Conservation (phyloP, 2,329 filamentous ascomycete species). For the Salinomyces thailandicus region DNA sequence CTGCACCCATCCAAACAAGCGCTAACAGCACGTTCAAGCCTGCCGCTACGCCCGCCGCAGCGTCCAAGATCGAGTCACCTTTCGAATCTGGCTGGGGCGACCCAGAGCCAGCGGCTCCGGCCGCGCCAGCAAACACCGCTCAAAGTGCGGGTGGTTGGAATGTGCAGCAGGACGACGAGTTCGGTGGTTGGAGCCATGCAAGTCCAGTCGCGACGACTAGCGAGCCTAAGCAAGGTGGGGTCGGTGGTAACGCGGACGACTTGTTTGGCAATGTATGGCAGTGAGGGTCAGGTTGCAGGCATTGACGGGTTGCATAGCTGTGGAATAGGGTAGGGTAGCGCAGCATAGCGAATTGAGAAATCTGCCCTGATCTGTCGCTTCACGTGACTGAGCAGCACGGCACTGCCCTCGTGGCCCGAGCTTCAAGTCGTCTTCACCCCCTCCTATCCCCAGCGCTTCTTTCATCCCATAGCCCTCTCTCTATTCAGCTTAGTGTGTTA, state of each 20-base stretch:
- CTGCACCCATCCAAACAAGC: conserved; percentile 29
- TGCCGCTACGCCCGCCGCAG: conserved; percentile 23
- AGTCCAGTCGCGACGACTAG: conserved; percentile 35
- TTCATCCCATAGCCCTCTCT: too few species aligned
- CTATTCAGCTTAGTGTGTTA: too few species aligned
- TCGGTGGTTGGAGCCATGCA: conserved; percentile 84
- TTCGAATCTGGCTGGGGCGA: conserved; percentile 50
- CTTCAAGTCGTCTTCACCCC: not conserved
- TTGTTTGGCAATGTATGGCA: conserved; percentile 95
- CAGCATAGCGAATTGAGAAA: not conserved
- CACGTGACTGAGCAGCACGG: not conserved
- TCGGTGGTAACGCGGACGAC: conserved; percentile 59
- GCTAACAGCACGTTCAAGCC: conserved; percentile 33
- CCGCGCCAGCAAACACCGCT: conserved; percentile 2
- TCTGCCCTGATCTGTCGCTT: not conserved
- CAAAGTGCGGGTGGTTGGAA: conserved; percentile 27
- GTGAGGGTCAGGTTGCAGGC: conserved; percentile 35
- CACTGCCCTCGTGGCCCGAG: not conserved
- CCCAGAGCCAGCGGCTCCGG: conserved; percentile 42
- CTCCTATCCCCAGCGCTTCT: not conserved
- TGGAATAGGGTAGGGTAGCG: not conserved
- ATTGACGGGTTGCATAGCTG: too few species aligned
- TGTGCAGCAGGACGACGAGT: conserved; percentile 84
- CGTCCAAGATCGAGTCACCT: conserved; percentile 12
- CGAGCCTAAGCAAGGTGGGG: conserved; percentile 32